phyloP scores from a whole-genome alignment of 83 land plant species.

The Picea abies region DNA sequence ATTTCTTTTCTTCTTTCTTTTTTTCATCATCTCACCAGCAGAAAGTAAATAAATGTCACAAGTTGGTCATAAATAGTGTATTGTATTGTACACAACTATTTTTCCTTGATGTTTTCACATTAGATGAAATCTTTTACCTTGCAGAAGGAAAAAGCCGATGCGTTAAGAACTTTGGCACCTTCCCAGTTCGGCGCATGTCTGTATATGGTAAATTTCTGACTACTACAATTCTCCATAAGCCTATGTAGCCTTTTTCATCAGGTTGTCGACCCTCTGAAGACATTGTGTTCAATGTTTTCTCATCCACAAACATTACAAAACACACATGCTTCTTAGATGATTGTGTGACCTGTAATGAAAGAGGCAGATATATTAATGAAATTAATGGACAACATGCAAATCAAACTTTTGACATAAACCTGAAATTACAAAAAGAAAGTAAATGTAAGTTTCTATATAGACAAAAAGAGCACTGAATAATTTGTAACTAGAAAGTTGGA shows the following conservation, averaged over 20 bases:
- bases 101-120: not conserved
- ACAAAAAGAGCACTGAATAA: too few species aligned
- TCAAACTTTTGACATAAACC: not conserved
- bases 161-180: constrained; percentile 89
- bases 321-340: constrained; percentile 86
- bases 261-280: constrained; percentile 68
- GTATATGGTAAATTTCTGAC: constrained; percentile 83
- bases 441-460: not conserved
- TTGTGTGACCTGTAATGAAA: constrained; percentile 55
- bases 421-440: not conserved
- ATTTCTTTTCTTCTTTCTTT: too few species aligned
- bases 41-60: not conserved
- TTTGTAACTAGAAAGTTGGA: too few species aligned
- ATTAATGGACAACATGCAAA: constrained; percentile 16
- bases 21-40: not conserved
- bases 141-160: constrained; percentile 98
- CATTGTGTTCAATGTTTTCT: constrained; percentile 72
- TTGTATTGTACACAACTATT: not conserved
- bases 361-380: constrained; percentile 20
- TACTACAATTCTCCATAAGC: constrained; percentile 88
- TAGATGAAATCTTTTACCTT: constrained; percentile 42
- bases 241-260: constrained; percentile 75
- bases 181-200: constrained; percentile 94
- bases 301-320: constrained; percentile 98
- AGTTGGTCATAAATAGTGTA: not conserved